These are phyloP conservation scores for Neurospora terricola DNA, from an alignment of 495 filamentous ascomycete species.

Conservation along the genomic window DNA sequence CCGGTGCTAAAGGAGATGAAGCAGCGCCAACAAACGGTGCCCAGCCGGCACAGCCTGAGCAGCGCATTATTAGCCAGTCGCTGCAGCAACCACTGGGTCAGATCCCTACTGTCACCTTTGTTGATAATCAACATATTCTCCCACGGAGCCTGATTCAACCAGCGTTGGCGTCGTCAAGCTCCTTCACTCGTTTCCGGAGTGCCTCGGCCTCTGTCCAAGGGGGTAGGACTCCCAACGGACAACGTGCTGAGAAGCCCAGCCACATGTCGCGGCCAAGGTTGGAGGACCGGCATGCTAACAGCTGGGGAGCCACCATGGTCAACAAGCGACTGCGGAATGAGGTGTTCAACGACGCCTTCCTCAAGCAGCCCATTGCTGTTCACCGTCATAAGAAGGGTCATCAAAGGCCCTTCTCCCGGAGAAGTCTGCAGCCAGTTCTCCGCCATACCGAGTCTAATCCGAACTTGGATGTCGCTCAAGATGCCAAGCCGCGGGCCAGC, in stretches of 20 bases:
- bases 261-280: conserved; percentile 26
- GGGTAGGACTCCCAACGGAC: not conserved
- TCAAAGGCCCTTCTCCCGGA: conserved; percentile 45
- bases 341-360: conserved; percentile 89
- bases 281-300: conserved; percentile 47
- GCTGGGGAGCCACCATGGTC: conserved; percentile 93
- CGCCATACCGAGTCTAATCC: conserved; percentile 25
- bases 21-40: not conserved
- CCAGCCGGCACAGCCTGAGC: conserved; percentile 19
- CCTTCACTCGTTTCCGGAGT: conserved; percentile 23
- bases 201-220: conserved; percentile 22
- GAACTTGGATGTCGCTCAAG: conserved; percentile 9
- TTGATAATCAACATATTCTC: conserved; percentile 92
- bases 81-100: conserved; percentile 36
- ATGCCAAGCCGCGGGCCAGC: conserved; percentile 2
- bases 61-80: conserved; percentile 72
- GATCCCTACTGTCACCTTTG: conserved; percentile 86
- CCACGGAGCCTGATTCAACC: conserved; percentile 63
- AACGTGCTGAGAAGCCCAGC: not conserved
- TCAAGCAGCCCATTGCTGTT: conserved; percentile 62
- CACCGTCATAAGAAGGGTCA: conserved; percentile 51
- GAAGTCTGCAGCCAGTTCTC: conserved; percentile 27
- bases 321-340: conserved; percentile 83
- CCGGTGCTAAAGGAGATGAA: conserved; percentile 8
- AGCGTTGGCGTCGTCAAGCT: conserved; percentile 11